A percentile compares a stretch with the other conserved stretches of the same genome.
Evolutionary conservation across 225 moss, liverwort and hornwort species (phyloP).

Genomic region (Physcomitrium patens): DNA sequence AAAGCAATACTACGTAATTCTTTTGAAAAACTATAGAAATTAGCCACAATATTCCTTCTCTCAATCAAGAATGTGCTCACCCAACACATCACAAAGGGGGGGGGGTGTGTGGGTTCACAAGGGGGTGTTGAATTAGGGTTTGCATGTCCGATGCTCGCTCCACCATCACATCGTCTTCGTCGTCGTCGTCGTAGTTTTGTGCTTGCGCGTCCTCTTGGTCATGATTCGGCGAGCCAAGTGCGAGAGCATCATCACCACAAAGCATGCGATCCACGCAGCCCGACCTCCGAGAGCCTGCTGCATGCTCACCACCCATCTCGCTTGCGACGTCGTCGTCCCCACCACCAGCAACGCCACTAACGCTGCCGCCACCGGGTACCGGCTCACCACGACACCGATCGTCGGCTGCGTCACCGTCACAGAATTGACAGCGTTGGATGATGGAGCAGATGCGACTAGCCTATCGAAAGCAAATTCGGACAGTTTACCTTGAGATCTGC

Average conservation of each 20-base stretch:
- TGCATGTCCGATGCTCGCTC: too few relatives aligned
- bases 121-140: too few relatives aligned
- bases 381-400: conserved; percentile 38
- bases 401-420: conserved; percentile 47
- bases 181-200: too few relatives aligned
- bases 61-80: too few relatives aligned
- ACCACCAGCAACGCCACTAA: conserved; percentile 46
- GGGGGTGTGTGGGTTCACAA: too few relatives aligned
- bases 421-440: neutral
- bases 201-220: too few relatives aligned
- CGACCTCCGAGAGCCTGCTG: conserved; percentile 52
- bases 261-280: conserved; percentile 43
- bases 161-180: too few relatives aligned
- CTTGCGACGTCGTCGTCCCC: conserved; percentile 43
- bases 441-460: neutral
- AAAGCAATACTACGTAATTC: too few relatives aligned
- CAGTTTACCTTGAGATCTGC: conserved; percentile 50
- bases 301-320: conserved; percentile 33
- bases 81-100: too few relatives aligned
- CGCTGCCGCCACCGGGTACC: conserved; percentile 9
- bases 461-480: neutral
- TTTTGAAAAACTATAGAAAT: too few relatives aligned
- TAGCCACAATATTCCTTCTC: too few relatives aligned
- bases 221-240: conserved; percentile 42
- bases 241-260: conserved; percentile 46